phyloP scores from a whole-genome alignment of 345 rosid genomes.

The Sisymbrium irio region DNA sequence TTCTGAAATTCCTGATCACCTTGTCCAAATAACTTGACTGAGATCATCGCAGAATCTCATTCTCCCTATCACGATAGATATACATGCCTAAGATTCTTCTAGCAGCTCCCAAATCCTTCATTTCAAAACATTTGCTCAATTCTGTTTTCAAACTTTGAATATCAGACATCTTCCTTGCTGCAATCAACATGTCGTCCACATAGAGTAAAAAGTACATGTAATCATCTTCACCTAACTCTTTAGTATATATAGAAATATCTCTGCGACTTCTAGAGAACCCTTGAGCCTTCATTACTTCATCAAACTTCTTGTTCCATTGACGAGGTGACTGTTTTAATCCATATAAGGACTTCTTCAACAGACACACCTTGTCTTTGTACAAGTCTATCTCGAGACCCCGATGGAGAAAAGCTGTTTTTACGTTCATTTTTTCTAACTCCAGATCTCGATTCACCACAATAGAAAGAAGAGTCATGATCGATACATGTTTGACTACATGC shows the following conservation, averaged over 20 bases:
- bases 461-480: not conserved
- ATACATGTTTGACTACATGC: not conserved
- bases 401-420: not conserved
- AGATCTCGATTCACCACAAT: not conserved
- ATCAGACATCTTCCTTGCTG: not conserved
- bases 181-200: not conserved
- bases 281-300: not conserved
- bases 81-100: not conserved
- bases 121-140: not conserved
- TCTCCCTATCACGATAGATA: not conserved
- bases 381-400: not conserved
- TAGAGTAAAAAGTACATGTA: not conserved
- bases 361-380: not conserved
- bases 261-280: not conserved
- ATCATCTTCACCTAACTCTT: not conserved
- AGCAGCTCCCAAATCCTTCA: not conserved
- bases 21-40: not conserved
- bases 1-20: not conserved
- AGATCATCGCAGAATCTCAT: not conserved
- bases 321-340: not conserved
- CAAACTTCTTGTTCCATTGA: not conserved
- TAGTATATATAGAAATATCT: not conserved
- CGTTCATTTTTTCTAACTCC: not conserved
- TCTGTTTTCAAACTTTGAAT: not conserved
- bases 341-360: not conserved